Conservation (phyloP, 2,329 filamentous ascomycete species). For the Trichoderma koningii region DNA sequence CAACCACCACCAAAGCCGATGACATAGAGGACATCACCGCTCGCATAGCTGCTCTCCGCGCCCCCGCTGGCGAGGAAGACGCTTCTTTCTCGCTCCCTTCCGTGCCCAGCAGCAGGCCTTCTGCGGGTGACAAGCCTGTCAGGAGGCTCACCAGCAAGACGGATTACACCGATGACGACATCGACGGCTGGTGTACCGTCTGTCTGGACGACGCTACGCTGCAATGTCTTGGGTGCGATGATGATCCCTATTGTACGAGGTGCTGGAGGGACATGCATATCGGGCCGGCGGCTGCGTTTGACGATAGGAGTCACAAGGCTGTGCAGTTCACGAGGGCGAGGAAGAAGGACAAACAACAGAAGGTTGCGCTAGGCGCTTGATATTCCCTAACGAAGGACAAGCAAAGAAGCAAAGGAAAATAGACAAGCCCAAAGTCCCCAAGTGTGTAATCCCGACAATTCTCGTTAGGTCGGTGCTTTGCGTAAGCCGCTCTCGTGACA, state of each 20-base stretch:
- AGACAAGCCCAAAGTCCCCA: background rate
- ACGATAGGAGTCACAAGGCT: constrained; percentile 70
- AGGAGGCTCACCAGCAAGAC: constrained; percentile 44
- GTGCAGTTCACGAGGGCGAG: constrained; percentile 55
- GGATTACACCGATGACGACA: constrained; percentile 67
- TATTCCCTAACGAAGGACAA: background rate
- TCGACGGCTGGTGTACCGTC: constrained; percentile 77
- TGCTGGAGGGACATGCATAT: constrained; percentile 84
- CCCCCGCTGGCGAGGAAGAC: constrained; percentile 36
- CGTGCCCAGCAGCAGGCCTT: constrained; percentile 53
- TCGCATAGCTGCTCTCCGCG: constrained; percentile 55
- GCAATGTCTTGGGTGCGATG: constrained; percentile 70
- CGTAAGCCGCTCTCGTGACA: background rate
- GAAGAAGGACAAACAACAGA: constrained; percentile 38
- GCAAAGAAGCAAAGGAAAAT: background rate
- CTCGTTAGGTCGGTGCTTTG: background rate
- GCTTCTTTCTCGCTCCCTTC: constrained; percentile 48
- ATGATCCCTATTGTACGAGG: constrained; percentile 71
- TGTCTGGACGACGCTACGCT: constrained; percentile 78
- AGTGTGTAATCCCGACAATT: background rate
- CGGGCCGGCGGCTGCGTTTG: constrained; percentile 67
- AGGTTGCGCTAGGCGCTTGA: constrained; percentile 43
- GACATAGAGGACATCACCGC: constrained; percentile 50
- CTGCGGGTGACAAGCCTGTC: constrained; percentile 40
- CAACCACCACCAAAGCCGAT: constrained; percentile 28